A percentile compares a stretch with the other conserved stretches of the same genome.
Conservation (phyloP, 768 basidiomycete species). For the Tricholoma sp. region DNA sequence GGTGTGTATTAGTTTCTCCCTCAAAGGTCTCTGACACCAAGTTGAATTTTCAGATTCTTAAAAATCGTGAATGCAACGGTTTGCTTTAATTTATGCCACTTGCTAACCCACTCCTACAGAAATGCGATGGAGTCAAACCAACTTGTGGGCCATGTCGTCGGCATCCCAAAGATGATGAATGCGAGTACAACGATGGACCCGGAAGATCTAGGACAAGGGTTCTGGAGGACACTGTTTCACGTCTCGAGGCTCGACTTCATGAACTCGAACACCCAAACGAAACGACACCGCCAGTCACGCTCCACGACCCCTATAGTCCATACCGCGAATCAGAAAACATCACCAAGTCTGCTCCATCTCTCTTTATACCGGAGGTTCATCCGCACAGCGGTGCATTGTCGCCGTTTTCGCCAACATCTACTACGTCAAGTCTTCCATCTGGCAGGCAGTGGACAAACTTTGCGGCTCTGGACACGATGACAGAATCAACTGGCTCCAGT, state of each 20-base stretch:
- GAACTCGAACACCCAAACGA: constrained; percentile 53
- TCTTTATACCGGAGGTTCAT: constrained; percentile 26
- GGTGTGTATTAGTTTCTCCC: constrained; percentile 26
- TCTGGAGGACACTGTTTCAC: constrained; percentile 53
- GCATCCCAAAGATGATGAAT: constrained; percentile 58
- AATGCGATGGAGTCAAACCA: constrained; percentile 64
- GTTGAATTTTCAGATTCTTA: constrained; percentile 31
- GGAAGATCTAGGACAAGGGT: constrained; percentile 55
- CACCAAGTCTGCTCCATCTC: constrained; percentile 28
- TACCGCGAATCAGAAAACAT: constrained; percentile 26
- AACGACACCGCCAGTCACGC: constrained; percentile 39
- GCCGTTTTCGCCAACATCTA: constrained; percentile 41
- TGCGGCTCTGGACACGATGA: constrained; percentile 29
- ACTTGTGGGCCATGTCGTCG: constrained; percentile 58
- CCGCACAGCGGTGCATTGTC: constrained; percentile 27
- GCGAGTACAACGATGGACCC: constrained; percentile 65
- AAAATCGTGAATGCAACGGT: constrained; percentile 38
- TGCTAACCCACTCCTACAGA: constrained; percentile 30
- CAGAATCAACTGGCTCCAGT: constrained; percentile 40
- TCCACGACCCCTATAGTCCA: constrained; percentile 45
- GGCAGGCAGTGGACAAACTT: constrained; percentile 39
- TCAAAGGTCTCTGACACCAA: constrained; percentile 1
- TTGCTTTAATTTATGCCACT: constrained; percentile 1
- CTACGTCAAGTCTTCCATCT: constrained; percentile 42
- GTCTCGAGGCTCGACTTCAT: constrained; percentile 50